These are phyloP conservation scores for Microsporum ferrugineum DNA, from an alignment of 2,329 filamentous ascomycete genomes.

Conservation along the genomic window DNA sequence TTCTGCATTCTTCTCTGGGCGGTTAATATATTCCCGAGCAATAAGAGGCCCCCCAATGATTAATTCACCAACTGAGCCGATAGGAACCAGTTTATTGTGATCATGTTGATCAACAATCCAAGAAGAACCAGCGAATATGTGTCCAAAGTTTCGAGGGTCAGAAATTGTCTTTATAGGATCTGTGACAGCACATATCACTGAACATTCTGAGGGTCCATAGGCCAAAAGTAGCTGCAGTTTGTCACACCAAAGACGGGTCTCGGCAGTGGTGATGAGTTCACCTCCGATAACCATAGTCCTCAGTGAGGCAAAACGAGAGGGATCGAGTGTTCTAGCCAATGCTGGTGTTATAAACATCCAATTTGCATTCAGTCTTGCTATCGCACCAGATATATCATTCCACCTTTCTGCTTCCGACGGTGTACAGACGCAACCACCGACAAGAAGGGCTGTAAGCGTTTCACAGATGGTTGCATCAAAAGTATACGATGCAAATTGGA, in stretches of 20 bases:
- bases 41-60: slow-evolving; percentile 31
- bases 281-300: slow-evolving; percentile 25
- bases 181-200: background rate
- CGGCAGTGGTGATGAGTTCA: slow-evolving; percentile 17
- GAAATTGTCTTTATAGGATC: background rate
- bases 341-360: slow-evolving; percentile 47
- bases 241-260: slow-evolving; percentile 18
- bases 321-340: slow-evolving; percentile 35
- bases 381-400: slow-evolving; percentile 35
- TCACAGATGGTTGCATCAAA: slow-evolving; percentile 88
- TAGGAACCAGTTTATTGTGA: slow-evolving; percentile 16
- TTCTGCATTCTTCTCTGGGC: slow-evolving; percentile 13
- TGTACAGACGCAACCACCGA: slow-evolving; percentile 35
- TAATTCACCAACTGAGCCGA: slow-evolving; percentile 33
- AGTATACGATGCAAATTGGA: slow-evolving; percentile 77
- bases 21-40: slow-evolving; percentile 26
- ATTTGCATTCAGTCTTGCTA: slow-evolving; percentile 38
- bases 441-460: slow-evolving; percentile 46
- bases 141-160: slow-evolving; percentile 13
- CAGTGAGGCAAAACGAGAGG: slow-evolving; percentile 28
- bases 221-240: slow-evolving; percentile 28
- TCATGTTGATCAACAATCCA: slow-evolving; percentile 19
- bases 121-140: slow-evolving; percentile 7
- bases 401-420: slow-evolving; percentile 32
- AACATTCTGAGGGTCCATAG: slow-evolving; percentile 18